Evolutionary conservation across 805 yeast species (phyloP).

Genomic region (Blastobotrys parvus): DNA sequence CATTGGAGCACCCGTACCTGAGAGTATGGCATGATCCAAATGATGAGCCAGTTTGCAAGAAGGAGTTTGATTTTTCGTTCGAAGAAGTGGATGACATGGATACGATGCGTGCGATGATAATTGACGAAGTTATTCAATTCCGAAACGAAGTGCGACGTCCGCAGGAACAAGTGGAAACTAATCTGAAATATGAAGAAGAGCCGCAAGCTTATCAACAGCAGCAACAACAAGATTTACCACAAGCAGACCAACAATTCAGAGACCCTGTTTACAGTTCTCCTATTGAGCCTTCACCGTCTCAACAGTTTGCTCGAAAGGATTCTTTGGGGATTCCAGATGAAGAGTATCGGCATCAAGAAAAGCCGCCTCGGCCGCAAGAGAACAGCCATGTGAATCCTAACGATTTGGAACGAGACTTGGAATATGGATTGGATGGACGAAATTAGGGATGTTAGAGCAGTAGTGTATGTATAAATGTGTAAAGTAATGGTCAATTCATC

Average conservation of each 20-base stretch:
- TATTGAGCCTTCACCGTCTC: slow-evolving; percentile 20
- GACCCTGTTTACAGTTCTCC: slow-evolving; percentile 17
- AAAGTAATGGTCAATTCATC: no score
- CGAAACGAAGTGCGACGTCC: slow-evolving; percentile 78
- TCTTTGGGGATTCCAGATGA: slow-evolving; percentile 39
- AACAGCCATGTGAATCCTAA: slow-evolving; percentile 27
- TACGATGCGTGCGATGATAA: slow-evolving; percentile 64
- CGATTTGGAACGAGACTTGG: slow-evolving; percentile 57
- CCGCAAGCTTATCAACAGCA: slow-evolving; percentile 18
- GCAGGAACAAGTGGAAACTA: slow-evolving; percentile 33
- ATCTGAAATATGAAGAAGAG: slow-evolving; percentile 23
- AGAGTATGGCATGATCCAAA: slow-evolving; percentile 86
- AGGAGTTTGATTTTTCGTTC: slow-evolving; percentile 79
- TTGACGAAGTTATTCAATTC: slow-evolving; percentile 70
- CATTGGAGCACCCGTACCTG: slow-evolving; percentile 79
- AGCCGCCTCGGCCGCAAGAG: slow-evolving; percentile 60
- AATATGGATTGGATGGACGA: slow-evolving; percentile 54
- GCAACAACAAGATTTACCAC: slow-evolving; percentile 23
- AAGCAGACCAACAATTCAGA: slow-evolving; percentile 9
- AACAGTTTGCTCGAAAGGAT: slow-evolving; percentile 21
- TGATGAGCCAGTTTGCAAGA: slow-evolving; percentile 72
- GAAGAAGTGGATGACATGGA: slow-evolving; percentile 77
- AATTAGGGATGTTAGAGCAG: background rate
- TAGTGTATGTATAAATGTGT: background rate
- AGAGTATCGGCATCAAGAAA: slow-evolving; percentile 35